Evolutionary conservation across 2,329 filamentous ascomycete species (phyloP), one percentile per base, ranked within the genome.

Genomic region (Aspergillus sp.): DNA sequence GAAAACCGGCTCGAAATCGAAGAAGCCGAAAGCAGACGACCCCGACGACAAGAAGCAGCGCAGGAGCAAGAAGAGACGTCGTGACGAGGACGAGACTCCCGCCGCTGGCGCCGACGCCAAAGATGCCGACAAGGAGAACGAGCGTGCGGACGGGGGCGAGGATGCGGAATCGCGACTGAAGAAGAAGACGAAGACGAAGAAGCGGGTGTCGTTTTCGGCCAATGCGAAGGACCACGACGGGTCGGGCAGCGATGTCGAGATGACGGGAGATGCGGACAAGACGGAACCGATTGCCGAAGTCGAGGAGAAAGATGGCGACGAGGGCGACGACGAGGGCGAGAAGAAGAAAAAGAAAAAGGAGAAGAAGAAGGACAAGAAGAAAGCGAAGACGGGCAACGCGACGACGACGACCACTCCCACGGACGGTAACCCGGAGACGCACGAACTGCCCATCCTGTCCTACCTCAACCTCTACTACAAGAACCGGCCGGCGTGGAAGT

Each of bases 391-490:
- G 44, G 69, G 67, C 44, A 68, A 63, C 67, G 66, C 25, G 25
- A 29, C 25, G 53, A 29, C 25, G 53, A 44, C 50, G 46, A 46
- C 53, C 43, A 45, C 53, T 48, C 44, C 58, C 21, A 17, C 46
- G 13, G 17, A 50, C 49, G 34, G 42, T 14, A 40, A 53, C 5
- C 36, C 61, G n/a, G 47, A 64, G 31, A 51, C 62, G 44, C 63
- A 69, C 51, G 68, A 71, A 43, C 60, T 67, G 5, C 81, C 86
- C 13, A 87, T 91, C 53, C 78, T 95, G 14, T 79, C 83, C 49
- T 97, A 97, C 69, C 81, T 97, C 42, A 80, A 80, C 44, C 84
- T 87, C 67, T 96, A 91, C 80, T 80, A 89, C 72, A 81, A 81
- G 50, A 81, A 85, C 55, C 85, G 85, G 53, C 77, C 81, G 9